Conservation (phyloP, 2,329 filamentous ascomycete genomes). For the Sporothrix globosa region DNA sequence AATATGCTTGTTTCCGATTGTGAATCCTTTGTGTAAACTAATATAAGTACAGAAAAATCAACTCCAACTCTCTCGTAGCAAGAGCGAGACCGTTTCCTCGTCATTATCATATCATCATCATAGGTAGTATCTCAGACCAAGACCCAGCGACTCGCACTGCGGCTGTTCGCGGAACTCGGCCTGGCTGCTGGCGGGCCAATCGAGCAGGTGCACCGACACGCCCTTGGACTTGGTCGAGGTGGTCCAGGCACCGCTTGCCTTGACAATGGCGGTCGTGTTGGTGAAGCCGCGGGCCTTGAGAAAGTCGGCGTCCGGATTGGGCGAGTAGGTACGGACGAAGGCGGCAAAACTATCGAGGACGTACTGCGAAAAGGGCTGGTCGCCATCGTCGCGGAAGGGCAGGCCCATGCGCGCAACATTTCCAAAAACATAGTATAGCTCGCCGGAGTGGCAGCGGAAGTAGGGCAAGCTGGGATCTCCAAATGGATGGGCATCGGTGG, state of each 20-base stretch:
- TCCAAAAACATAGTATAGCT: slow-evolving; percentile 59
- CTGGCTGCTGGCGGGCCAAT: slow-evolving; percentile 47
- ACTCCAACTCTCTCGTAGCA: background rate
- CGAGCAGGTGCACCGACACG: slow-evolving; percentile 52
- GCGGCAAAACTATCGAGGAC: slow-evolving; percentile 55
- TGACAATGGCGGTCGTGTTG: slow-evolving; percentile 38
- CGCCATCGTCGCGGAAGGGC: slow-evolving; percentile 52
- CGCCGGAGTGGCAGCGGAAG: slow-evolving; percentile 61
- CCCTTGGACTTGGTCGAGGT: slow-evolving; percentile 42
- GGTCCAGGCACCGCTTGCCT: slow-evolving; percentile 45
- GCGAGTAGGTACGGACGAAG: slow-evolving; percentile 55
- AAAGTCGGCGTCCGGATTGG: slow-evolving; percentile 53
- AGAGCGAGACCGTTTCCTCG: background rate
- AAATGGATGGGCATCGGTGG: slow-evolving; percentile 42
- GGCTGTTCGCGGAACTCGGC: slow-evolving; percentile 52
- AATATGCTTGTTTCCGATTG: background rate
- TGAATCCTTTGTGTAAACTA: background rate
- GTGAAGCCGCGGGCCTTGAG: slow-evolving; percentile 50
- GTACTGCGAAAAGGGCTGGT: slow-evolving; percentile 45
- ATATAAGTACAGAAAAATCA: background rate
- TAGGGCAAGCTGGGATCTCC: slow-evolving; percentile 52
- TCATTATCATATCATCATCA: slow-evolving; percentile 22
- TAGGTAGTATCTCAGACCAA: slow-evolving; percentile 50
- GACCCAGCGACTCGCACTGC: slow-evolving; percentile 54
- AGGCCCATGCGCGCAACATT: slow-evolving; percentile 50